phyloP scores from a whole-genome alignment of 129 eudicot species.

The Arctium lappa region DNA sequence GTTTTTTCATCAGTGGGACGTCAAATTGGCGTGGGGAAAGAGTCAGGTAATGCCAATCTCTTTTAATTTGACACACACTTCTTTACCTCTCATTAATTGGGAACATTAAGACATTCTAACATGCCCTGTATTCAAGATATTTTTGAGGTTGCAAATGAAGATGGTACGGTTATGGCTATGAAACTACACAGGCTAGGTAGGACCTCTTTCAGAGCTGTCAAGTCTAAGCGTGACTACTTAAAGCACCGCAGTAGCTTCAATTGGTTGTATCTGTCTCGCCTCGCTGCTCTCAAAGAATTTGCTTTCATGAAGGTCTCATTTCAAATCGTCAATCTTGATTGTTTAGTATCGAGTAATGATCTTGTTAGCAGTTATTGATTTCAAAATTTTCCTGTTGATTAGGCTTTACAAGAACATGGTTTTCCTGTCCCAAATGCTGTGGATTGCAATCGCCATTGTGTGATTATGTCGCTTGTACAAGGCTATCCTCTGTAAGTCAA shows the following conservation, averaged over 20 bases:
- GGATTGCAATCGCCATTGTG: slow-evolving; percentile 97
- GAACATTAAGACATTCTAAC: background rate
- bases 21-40: slow-evolving; percentile 96
- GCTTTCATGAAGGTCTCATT: slow-evolving; percentile 87
- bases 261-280: slow-evolving; percentile 93
- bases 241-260: slow-evolving; percentile 83
- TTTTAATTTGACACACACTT: background rate
- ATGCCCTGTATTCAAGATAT: slow-evolving; percentile 50
- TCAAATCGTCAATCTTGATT: background rate
- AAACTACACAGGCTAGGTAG: slow-evolving; percentile 95
- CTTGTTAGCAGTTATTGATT: background rate
- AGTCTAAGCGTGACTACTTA: slow-evolving; percentile 92
- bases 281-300: slow-evolving; percentile 95
- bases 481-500: slow-evolving; percentile 90
- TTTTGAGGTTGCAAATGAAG: slow-evolving; percentile 96
- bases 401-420: slow-evolving; percentile 94
- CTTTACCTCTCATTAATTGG: background rate
- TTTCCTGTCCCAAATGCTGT: slow-evolving; percentile 95
- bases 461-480: slow-evolving; percentile 86
- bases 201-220: slow-evolving; percentile 90
- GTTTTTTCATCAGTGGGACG: slow-evolving; percentile 84
- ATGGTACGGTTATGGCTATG: slow-evolving; percentile 85
- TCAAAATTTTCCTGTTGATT: background rate
- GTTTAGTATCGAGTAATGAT: slow-evolving; percentile 1
- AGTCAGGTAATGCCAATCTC: slow-evolving; percentile 62